Evolutionary conservation across 169 alveolate species (phyloP).

Genomic region (Amoebophrya sp.): DNA sequence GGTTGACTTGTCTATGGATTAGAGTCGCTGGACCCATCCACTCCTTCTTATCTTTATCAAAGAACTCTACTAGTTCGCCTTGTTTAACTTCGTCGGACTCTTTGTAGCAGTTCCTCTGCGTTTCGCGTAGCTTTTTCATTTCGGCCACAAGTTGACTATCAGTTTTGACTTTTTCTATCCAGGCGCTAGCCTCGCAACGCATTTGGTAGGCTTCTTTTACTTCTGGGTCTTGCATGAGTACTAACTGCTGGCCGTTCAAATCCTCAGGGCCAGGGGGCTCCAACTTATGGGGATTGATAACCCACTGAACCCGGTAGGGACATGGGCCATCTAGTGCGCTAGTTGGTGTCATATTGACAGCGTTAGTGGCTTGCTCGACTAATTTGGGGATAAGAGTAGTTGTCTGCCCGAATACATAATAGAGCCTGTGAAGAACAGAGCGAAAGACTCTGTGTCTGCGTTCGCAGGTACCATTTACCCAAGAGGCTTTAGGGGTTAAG

Average conservation of each 20-base stretch:
- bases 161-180: neutral
- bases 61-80: neutral
- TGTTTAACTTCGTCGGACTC: neutral
- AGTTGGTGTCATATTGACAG: neutral
- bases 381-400: neutral
- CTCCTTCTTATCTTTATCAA: neutral
- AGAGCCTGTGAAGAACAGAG: neutral
- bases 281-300: neutral
- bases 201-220: neutral
- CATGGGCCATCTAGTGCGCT: neutral
- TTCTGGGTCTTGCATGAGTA: neutral
- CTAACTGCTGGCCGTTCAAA: neutral
- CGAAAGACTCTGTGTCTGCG: neutral
- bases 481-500: neutral
- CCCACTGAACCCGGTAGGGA: neutral
- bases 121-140: neutral
- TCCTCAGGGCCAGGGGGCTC: neutral
- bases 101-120: neutral
- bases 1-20: neutral
- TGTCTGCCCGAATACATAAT: neutral
- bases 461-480: neutral
- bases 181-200: neutral
- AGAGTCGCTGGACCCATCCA: neutral
- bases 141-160: neutral
- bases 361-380: neutral